Base-by-base conservation (phyloP, 257 asterid species). In the Plantago major region DNA sequence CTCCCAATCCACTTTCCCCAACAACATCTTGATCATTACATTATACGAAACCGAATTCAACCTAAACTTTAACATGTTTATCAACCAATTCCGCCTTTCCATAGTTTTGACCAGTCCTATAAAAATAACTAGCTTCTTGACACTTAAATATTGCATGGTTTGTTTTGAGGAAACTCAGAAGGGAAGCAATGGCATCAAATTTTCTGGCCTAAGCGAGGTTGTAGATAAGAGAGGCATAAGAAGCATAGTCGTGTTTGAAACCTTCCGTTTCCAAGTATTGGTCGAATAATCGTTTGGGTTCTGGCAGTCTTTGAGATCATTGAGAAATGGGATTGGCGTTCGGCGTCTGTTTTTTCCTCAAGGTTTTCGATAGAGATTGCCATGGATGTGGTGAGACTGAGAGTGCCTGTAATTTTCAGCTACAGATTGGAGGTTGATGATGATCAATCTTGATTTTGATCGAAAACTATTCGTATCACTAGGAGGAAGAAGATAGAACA, bases 231-330 rank as follows among this genome's bases (percentile, higher is more conserved):
- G 95, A 75, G 49, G 96, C 84, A 68, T 81, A 89, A 33, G 93
- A 82, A 67, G 96, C 97, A 75, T 92, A 92, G 73, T 84, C 89
- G 62, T 84, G 99, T 49, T 71, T 82, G 87, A 73, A 63, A 33
- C 95, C 97, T 22, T 22, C 26, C 65, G n/a, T 65, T 38, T 80
- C 76, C 8, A 55, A 17, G 82, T 75, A 83, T n/a, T 80, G 76
- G 47, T 68, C 47, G 83, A 92, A 83, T 79, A 82, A 53, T 84
- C 86, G 15, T 78, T 73, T 16, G 93, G 76, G 58, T 84, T 73
- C 0, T 63, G 72, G 73, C 78, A 75, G 64, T 75, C 78, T 64
- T 86, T 92, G 70, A 89, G 86, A 17, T 92, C 78, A 3, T 72
- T 66, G 9, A 92, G 74, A 50, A 89, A 86, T 28, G 91, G 97